These are phyloP conservation scores for Debaryomycetaceae sp. DNA, from an alignment of 1,139 yeast species.

Conservation along the genomic window DNA sequence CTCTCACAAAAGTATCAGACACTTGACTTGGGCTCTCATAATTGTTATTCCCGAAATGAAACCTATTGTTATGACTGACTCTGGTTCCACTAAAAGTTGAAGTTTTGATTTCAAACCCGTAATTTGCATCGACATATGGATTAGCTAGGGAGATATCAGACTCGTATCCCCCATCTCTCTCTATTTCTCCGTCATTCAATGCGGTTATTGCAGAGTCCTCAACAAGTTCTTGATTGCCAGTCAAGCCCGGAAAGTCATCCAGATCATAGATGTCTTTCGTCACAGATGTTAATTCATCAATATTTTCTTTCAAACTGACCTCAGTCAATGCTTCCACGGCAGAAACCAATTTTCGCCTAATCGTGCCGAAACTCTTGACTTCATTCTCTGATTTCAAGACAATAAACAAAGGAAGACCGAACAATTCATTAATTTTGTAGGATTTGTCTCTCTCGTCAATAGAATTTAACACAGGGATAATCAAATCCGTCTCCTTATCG, in stretches of 20 bases:
- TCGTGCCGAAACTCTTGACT: conserved; percentile 45
- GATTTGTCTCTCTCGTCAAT: conserved; percentile 40
- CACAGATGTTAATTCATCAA: conserved; percentile 15
- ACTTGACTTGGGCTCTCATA: conserved; percentile 2
- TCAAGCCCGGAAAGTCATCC: conserved; percentile 32
- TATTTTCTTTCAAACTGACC: conserved; percentile 22
- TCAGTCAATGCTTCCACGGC: conserved; percentile 22
- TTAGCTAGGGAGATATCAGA: conserved; percentile 52
- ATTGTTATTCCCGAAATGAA: conserved; percentile 1
- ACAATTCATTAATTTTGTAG: conserved; percentile 35
- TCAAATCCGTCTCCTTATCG: conserved; percentile 38
- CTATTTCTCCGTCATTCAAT: conserved; percentile 14
- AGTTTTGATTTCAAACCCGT: conserved; percentile 48
- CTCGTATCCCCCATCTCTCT: conserved; percentile 29
- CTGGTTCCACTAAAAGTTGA: conserved; percentile 14
- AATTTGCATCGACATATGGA: conserved; percentile 47
- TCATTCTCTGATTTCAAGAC: conserved; percentile 49
- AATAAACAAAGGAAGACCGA: conserved; percentile 77
- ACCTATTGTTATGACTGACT: conserved; percentile 7
- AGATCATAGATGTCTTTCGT: conserved; percentile 15
- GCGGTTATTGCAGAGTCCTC: conserved; percentile 1
- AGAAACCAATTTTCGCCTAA: conserved; percentile 55
- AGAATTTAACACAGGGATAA: conserved; percentile 69
- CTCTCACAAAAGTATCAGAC: conserved; percentile 6
- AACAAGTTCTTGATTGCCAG: conserved; percentile 4